Percentiles rank a stretch among this genome's conserved stretches.
Conservation (phyloP, 1,284 basidiomycete genomes). For the Naganishia cerealis region DNA sequence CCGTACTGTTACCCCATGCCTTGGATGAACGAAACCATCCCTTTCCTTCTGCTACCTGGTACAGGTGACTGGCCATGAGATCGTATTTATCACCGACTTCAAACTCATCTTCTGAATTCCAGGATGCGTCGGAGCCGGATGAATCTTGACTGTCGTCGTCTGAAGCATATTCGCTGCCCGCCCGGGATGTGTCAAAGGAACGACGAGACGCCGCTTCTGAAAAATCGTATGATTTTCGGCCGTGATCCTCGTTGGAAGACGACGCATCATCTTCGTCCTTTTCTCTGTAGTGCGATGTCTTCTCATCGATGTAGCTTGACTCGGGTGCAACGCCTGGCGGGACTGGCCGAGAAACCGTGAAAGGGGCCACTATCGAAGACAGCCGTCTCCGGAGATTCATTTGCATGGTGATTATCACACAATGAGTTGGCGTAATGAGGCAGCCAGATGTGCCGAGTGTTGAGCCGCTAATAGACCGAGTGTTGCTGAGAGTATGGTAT, state of each 20-base stretch:
- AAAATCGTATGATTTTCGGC: slow-evolving; percentile 45
- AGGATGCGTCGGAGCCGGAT: slow-evolving; percentile 35
- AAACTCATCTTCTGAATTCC: slow-evolving; percentile 32
- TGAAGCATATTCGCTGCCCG: slow-evolving; percentile 32
- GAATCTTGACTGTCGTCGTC: slow-evolving; percentile 31
- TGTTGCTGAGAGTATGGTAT: too few species aligned
- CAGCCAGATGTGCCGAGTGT: neutral
- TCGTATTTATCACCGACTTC: slow-evolving; percentile 41
- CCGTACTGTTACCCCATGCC: slow-evolving; percentile 38
- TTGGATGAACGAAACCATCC: slow-evolving; percentile 50
- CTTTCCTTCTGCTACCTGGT: slow-evolving; percentile 43
- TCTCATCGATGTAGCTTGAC: neutral
- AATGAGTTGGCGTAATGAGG: neutral
- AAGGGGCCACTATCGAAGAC: slow-evolving; percentile 21
- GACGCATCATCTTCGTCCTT: slow-evolving; percentile 32
- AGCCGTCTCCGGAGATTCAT: slow-evolving; percentile 16
- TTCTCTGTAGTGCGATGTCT: slow-evolving; percentile 8
- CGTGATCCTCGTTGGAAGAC: slow-evolving; percentile 34
- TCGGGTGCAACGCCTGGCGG: neutral
- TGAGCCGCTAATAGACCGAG: too few species aligned
- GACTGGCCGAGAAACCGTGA: slow-evolving; percentile 9
- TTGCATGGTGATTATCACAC: neutral
- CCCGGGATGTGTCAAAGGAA: slow-evolving; percentile 33
- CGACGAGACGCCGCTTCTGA: slow-evolving; percentile 36
- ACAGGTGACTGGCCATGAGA: slow-evolving; percentile 49